Evolutionary conservation across 352 stramenopile species (phyloP), one percentile per base, ranked within the genome.

Genomic region (Phytophthora hibernalis): DNA sequence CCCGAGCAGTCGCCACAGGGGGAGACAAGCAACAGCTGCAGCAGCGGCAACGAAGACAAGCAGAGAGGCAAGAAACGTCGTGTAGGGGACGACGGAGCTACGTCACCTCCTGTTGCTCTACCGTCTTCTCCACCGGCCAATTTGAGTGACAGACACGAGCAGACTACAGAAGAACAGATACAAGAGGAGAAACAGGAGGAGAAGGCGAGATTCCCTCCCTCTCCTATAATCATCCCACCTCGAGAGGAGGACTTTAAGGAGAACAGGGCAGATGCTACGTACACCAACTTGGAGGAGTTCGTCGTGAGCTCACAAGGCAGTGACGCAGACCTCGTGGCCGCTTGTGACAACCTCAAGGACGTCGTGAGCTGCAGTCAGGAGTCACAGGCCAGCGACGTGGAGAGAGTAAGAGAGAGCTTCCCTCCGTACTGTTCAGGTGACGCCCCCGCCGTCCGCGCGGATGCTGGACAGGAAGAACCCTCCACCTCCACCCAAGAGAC

Each of bases 381-480:
- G 28, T 63, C 61, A 42, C 54, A 74, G 31, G 50, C 54, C 18
- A 76, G 56, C 10, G 71, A 85, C 26, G 28, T 55, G 7, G 62
- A 75, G 33, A 44, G 70, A 18, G 45, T 62, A 22, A 31, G 45
- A 12, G 64, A 69, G 33, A 47, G 68, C 22, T 3, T 70, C 53
- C 16, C 68, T 82, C 20, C 64, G 77, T 9, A 66, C 75, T 30
- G 65, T 80, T 5, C 83, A 90, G 61, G 77, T 89, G 42, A 91
- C 83, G 26, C 83, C 83, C 20, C 83, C 83, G 12, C 83, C 83
- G 24, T 91, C 83, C 1, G 68, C 78, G 21, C 79, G 83, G 35
- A 91, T 91, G 83, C 63, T 89, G 24, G 81, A 91, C 57, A 68
- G 79, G 42, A 74, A 76, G 49, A 91, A 91, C 61, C 83, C 83